These are phyloP conservation scores for Umbilicus rupestris DNA, from an alignment of 164 flowering plant genomes.

Conservation along the genomic window DNA sequence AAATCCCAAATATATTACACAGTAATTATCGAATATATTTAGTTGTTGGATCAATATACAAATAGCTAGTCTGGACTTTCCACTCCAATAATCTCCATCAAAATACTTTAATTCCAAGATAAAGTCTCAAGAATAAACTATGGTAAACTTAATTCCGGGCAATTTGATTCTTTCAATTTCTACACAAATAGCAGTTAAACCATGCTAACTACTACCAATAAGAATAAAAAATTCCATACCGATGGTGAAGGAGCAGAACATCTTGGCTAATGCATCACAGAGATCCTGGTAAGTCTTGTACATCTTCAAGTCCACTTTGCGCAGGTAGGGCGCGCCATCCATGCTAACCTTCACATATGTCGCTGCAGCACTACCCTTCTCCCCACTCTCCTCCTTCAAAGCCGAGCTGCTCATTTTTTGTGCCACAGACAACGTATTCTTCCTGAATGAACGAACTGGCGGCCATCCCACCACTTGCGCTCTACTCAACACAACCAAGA, in stretches of 20 bases:
- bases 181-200: too few relatives aligned
- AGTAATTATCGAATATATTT: too few relatives aligned
- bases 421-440: conserved; percentile 41
- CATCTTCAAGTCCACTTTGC: conserved; percentile 67
- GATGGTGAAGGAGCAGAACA: conserved; percentile 65
- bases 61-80: too few relatives aligned
- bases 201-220: too few relatives aligned
- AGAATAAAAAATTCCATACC: conserved; percentile 21
- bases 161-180: neutral
- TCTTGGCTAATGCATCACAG: conserved; percentile 46
- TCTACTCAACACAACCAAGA: conserved; percentile 14
- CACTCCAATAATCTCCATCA: too few relatives aligned
- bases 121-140: too few relatives aligned
- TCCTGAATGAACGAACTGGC: conserved; percentile 61
- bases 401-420: conserved; percentile 15
- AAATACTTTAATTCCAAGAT: too few relatives aligned
- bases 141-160: neutral
- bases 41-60: too few relatives aligned
- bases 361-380: conserved; percentile 15
- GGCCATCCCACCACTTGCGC: conserved; percentile 81
- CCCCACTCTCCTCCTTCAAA: conserved; percentile 17
- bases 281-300: conserved; percentile 57
- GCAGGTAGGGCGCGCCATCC: conserved; percentile 68
- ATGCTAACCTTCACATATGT: conserved; percentile 62
- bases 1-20: too few relatives aligned